Percentiles rank a stretch among this genome's conserved stretches.
phyloP scores from a whole-genome alignment of 2,329 filamentous ascomycete species.

The Colletotrichum gigasporum region DNA sequence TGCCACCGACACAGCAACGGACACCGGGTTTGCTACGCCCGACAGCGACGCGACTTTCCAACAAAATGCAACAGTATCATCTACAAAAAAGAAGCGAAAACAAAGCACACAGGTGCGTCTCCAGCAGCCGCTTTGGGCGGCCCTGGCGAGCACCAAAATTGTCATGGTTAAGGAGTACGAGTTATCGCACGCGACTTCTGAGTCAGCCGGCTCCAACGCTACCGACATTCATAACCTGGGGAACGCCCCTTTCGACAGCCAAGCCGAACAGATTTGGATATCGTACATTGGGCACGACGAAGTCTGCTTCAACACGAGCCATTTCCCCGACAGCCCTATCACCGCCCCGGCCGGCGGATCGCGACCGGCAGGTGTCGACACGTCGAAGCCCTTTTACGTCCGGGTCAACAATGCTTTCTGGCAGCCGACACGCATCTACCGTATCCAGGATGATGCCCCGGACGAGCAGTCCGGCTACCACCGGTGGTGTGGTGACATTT shows the following conservation, averaged over 20 bases:
- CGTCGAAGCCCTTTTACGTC: slow-evolving; percentile 80
- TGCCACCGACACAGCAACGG: slow-evolving; percentile 45
- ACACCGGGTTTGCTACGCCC: slow-evolving; percentile 60
- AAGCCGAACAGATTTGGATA: slow-evolving; percentile 81
- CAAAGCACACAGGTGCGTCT: slow-evolving; percentile 91
- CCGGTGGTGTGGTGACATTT: slow-evolving; percentile 77
- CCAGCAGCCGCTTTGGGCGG: slow-evolving; percentile 93
- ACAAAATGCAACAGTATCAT: slow-evolving; percentile 65
- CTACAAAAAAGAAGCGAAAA: slow-evolving; percentile 85
- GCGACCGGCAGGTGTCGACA: slow-evolving; percentile 65
- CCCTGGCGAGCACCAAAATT: slow-evolving; percentile 94
- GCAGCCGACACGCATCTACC: slow-evolving; percentile 79
- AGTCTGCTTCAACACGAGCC: slow-evolving; percentile 78
- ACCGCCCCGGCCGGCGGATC: slow-evolving; percentile 39
- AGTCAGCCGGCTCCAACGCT: slow-evolving; percentile 78
- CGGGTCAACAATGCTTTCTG: slow-evolving; percentile 82
- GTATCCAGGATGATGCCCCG: slow-evolving; percentile 48
- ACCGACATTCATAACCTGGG: slow-evolving; percentile 82
- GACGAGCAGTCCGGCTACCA: slow-evolving; percentile 48
- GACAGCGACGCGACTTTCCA: slow-evolving; percentile 63
- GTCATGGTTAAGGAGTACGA: slow-evolving; percentile 93
- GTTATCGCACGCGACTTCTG: slow-evolving; percentile 79
- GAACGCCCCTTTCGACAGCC: slow-evolving; percentile 76
- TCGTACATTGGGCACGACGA: slow-evolving; percentile 82
- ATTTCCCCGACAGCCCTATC: slow-evolving; percentile 59